These are phyloP conservation scores for Diaporthe vexans DNA, from an alignment of 2,329 filamentous ascomycete genomes.

Conservation along the genomic window DNA sequence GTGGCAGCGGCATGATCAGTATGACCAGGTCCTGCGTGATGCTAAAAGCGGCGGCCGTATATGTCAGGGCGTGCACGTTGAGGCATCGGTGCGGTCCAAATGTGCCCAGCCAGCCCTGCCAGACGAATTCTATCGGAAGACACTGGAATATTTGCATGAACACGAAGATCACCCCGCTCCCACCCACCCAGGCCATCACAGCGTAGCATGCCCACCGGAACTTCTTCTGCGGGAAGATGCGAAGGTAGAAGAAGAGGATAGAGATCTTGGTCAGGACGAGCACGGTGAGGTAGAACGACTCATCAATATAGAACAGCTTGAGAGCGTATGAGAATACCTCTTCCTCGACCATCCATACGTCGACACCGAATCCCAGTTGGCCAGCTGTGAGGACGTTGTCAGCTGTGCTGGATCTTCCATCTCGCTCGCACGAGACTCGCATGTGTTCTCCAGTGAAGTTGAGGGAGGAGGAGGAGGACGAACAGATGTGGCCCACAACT, in stretches of 20 bases:
- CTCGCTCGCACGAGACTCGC: too few relatives aligned
- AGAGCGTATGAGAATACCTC: conserved; percentile 49
- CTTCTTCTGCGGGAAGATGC: conserved; percentile 46
- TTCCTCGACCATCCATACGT: conserved; percentile 54
- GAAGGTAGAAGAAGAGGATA: conserved; percentile 50
- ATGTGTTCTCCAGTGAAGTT: neutral
- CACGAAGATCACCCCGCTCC: conserved; percentile 49
- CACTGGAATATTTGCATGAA: conserved; percentile 55
- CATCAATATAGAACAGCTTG: conserved; percentile 52
- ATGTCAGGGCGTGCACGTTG: conserved; percentile 50
- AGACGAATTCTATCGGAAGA: conserved; percentile 50
- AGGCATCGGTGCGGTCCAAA: conserved; percentile 48
- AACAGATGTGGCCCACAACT: conserved; percentile 51
- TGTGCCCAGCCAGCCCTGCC: conserved; percentile 51
- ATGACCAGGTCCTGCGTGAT: conserved; percentile 54
- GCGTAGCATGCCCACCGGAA: conserved; percentile 48
- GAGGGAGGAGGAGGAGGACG: conserved; percentile 11
- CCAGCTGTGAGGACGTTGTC: conserved; percentile 45
- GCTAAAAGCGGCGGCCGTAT: conserved; percentile 48
- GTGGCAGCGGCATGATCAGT: conserved; percentile 51
- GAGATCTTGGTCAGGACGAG: conserved; percentile 50
- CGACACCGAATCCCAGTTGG: conserved; percentile 51
- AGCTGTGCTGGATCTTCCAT: neutral
- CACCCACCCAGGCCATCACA: conserved; percentile 47
- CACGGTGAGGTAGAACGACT: conserved; percentile 51